A percentile compares a stretch with the other conserved stretches of the same genome.
Evolutionary conservation across 1,284 basidiomycete genomes (phyloP).

Genomic region (Boletus chippewaensis): DNA sequence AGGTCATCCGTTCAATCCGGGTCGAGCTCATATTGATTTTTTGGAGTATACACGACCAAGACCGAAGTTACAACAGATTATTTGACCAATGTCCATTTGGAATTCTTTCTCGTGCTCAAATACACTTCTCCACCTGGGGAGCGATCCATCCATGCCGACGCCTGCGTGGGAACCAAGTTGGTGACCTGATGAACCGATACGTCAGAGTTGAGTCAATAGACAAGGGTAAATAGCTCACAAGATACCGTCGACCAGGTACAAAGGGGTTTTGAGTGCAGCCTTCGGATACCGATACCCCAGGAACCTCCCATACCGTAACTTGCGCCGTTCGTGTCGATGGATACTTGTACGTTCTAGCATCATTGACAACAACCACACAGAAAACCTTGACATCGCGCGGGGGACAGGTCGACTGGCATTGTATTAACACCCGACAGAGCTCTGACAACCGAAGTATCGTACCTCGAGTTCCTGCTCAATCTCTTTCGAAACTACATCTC

Average conservation of each 20-base stretch:
- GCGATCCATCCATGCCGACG: slow-evolving; percentile 29
- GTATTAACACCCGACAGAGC: slow-evolving; percentile 7
- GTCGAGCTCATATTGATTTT: slow-evolving; percentile 39
- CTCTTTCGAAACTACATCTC: slow-evolving; percentile 47
- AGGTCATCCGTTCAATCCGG: slow-evolving; percentile 54
- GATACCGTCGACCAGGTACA: slow-evolving; percentile 60
- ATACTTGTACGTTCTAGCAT: slow-evolving; percentile 51
- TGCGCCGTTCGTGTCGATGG: slow-evolving; percentile 58
- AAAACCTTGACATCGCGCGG: slow-evolving; percentile 76
- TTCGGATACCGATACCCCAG: slow-evolving; percentile 47
- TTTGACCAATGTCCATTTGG: slow-evolving; percentile 26
- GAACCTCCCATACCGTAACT: slow-evolving; percentile 80
- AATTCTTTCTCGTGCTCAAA: slow-evolving; percentile 27
- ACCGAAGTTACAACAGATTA: slow-evolving; percentile 1
- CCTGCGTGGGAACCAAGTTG: slow-evolving; percentile 27
- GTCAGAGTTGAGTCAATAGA: slow-evolving; percentile 1
- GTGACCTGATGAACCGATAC: slow-evolving; percentile 21
- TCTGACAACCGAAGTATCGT: slow-evolving; percentile 15
- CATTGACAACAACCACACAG: slow-evolving; percentile 69
- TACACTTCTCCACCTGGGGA: slow-evolving; percentile 27
- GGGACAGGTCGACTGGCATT: slow-evolving; percentile 58
- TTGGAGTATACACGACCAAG: neutral
- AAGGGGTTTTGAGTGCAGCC: slow-evolving; percentile 49
- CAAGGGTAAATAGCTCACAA: slow-evolving; percentile 38
- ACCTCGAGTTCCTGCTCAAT: slow-evolving; percentile 70